Base-by-base conservation (phyloP, 1,139 yeast species). In the Meyerozyma elateridarum region DNA sequence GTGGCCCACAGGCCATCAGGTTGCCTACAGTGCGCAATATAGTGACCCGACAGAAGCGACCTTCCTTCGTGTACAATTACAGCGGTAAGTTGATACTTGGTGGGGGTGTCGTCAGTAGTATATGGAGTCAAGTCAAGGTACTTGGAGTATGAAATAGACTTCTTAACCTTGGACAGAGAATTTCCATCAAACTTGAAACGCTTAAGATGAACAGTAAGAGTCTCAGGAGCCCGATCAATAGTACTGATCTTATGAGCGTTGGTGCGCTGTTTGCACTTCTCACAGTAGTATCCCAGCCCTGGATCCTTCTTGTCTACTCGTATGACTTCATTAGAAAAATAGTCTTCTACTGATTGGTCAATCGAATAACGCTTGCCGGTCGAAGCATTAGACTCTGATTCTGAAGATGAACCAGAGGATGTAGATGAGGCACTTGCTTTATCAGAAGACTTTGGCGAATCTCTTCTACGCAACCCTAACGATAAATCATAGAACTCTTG, bases 21-120 rank as follows among this genome's bases (percentile, higher is more conserved):
- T 54, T 89, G 96, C 41, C 84, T 75, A 51, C 96, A 85, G 53
- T 85, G 88, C 1, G 95, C 83, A 40, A 88, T 76, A 51, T 91
- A 91, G 57, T 91, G 99, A 5, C 99, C 99, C 6, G 93, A 80
- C 29, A 89, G 79, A 9, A 89, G 79, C 1, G 95, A 84, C 40
- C 97, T 72, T 25, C 98, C 98, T 51, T 87, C 95, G 53, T 91
- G 99, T 12, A 88, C 89, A 39, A 89, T 84, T 14, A 89, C 96
- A 13, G 91, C 77, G n/a, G 76, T 70, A 40, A 91, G 69, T 52
- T 80, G 81, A 57, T 91, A 91, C 36, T 70, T 66, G 7, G 78
- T 73, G 1, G 82, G 60, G 1, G 54, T 42, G 41, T 57, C 52
- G 13, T 49, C 42, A 3, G 72, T 60, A 24, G 85, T 73, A 53